A percentile compares a stretch with the other conserved stretches of the same genome.
phyloP scores from a whole-genome alignment of 2,329 filamentous ascomycete genomes.

The Colletotrichum sp. region DNA sequence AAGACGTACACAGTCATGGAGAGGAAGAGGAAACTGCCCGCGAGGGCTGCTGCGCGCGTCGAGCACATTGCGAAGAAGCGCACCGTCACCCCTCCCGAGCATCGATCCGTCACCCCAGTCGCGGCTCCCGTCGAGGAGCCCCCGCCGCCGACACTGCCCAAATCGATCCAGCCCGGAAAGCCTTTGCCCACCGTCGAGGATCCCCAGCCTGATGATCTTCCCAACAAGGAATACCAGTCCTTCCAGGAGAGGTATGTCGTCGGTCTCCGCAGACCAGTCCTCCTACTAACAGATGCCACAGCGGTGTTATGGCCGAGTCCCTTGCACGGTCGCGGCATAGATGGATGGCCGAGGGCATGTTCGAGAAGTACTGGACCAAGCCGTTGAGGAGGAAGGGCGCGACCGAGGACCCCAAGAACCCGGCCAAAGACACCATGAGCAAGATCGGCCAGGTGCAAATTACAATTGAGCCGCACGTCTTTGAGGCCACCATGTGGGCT shows the following conservation, averaged over 20 bases:
- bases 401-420: constrained; percentile 69
- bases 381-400: constrained; percentile 72
- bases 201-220: constrained; percentile 68
- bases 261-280: not conserved
- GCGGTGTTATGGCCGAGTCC: constrained; percentile 77
- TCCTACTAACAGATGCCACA: constrained; percentile 35
- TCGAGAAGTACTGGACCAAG: constrained; percentile 81
- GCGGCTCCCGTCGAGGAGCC: constrained; percentile 39
- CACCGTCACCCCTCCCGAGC: constrained; percentile 59
- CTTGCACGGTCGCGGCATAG: constrained; percentile 73
- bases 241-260: constrained; percentile 69
- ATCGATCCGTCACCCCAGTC: constrained; percentile 52
- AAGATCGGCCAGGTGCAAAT: constrained; percentile 77
- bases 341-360: constrained; percentile 76
- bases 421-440: constrained; percentile 72
- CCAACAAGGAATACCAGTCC: constrained; percentile 72
- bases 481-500: constrained; percentile 76
- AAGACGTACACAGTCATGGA: constrained; percentile 51
- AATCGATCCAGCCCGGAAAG: constrained; percentile 66
- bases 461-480: constrained; percentile 79
- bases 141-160: constrained; percentile 58
- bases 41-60: constrained; percentile 64
- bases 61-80: constrained; percentile 67
- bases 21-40: constrained; percentile 69
- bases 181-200: constrained; percentile 74